These are phyloP conservation scores for Mycena haematopus DNA, from an alignment of 768 basidiomycete genomes.

Conservation along the genomic window DNA sequence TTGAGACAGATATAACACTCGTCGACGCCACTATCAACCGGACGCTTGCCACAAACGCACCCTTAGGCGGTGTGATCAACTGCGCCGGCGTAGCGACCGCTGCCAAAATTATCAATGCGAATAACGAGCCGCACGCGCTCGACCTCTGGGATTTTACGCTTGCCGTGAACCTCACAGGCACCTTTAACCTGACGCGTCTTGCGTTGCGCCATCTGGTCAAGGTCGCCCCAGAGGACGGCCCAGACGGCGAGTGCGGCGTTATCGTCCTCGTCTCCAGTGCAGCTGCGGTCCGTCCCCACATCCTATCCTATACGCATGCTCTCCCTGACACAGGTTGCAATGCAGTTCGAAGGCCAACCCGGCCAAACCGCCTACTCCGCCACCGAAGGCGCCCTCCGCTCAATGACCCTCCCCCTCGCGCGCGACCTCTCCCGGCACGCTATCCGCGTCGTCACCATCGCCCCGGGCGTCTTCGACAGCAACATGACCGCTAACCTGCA, in stretches of 20 bases:
- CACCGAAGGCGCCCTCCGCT: conserved; percentile 60
- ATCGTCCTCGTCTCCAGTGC: conserved; percentile 63
- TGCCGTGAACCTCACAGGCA: conserved; percentile 61
- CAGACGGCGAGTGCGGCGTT: conserved; percentile 63
- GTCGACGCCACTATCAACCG: conserved; percentile 48
- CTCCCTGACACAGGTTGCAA: neutral
- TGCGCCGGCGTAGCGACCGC: conserved; percentile 59
- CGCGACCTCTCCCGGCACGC: conserved; percentile 61
- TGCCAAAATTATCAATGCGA: conserved; percentile 52
- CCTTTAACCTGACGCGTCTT: conserved; percentile 64
- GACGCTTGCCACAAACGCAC: conserved; percentile 47
- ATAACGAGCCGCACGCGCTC: conserved; percentile 53
- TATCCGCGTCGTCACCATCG: conserved; percentile 61
- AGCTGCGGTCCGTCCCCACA: conserved; percentile 56
- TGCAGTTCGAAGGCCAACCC: conserved; percentile 61
- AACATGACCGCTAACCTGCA: conserved; percentile 49
- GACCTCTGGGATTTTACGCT: conserved; percentile 60
- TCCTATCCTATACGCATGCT: neutral
- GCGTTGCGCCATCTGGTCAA: conserved; percentile 57
- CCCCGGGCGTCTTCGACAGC: conserved; percentile 60
- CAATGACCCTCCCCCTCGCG: conserved; percentile 67
- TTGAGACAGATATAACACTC: conserved; percentile 48
- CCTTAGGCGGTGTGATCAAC: conserved; percentile 65
- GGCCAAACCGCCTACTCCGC: conserved; percentile 65
- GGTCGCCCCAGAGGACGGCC: conserved; percentile 50